Evolutionary conservation across 2,329 filamentous ascomycete genomes (phyloP).

Genomic region (Sporothrix dimorphospora): DNA sequence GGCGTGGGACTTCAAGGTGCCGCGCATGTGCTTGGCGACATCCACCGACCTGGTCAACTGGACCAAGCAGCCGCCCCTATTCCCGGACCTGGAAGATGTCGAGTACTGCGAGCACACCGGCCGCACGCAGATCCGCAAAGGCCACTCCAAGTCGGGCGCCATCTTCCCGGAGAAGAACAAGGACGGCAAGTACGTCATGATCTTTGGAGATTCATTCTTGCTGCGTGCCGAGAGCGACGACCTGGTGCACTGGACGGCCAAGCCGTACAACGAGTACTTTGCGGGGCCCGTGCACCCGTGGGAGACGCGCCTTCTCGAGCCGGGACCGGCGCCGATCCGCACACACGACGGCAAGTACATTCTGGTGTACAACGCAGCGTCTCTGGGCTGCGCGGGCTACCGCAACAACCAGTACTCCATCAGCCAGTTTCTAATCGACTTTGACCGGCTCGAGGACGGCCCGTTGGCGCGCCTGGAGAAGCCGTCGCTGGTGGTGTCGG

Average conservation of each 20-base stretch:
- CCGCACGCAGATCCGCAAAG: slow-evolving; percentile 20
- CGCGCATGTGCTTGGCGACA: slow-evolving; percentile 43
- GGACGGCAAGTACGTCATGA: slow-evolving; percentile 13
- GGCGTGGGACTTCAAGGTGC: slow-evolving; percentile 39
- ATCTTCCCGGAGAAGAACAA: slow-evolving; percentile 5
- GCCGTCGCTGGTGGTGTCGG: slow-evolving; percentile 7
- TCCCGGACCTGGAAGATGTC: slow-evolving; percentile 36
- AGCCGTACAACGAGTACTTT: slow-evolving; percentile 2
- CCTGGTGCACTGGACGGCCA: slow-evolving; percentile 17
- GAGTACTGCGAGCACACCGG: slow-evolving; percentile 12
- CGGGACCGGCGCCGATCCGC: slow-evolving; percentile 15
- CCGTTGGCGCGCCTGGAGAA: slow-evolving; percentile 8
- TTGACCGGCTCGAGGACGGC: background rate
- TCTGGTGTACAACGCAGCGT: slow-evolving; percentile 21
- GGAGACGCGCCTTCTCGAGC: slow-evolving; percentile 18
- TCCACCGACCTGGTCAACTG: slow-evolving; percentile 43
- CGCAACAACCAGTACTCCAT: slow-evolving; percentile 29
- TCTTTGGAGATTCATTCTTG: slow-evolving; percentile 15
- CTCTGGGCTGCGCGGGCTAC: slow-evolving; percentile 21
- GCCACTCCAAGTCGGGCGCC: slow-evolving; percentile 25
- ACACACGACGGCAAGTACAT: slow-evolving; percentile 23
- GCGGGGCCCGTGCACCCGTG: slow-evolving; percentile 11
- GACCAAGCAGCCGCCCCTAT: slow-evolving; percentile 40
- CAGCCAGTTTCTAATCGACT: slow-evolving; percentile 28
- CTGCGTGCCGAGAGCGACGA: slow-evolving; percentile 9